Base-by-base conservation (phyloP, 2,329 filamentous ascomycete species). In the Dothiorella sarmentorum region DNA sequence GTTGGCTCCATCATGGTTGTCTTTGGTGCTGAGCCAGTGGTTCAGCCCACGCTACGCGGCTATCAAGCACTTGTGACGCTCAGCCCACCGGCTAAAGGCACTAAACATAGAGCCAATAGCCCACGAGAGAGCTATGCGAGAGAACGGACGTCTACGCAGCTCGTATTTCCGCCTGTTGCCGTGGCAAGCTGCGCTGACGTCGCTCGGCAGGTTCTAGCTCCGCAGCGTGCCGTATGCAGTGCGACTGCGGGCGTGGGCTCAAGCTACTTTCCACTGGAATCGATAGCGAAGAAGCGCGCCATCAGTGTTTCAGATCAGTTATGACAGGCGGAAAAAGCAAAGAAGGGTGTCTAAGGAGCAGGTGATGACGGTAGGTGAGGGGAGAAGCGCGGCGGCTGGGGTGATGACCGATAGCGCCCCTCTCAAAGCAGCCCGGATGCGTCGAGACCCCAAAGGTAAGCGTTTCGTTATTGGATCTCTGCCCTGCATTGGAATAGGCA, bases 171-270 rank as follows among this genome's bases (percentile, higher is more conserved):
- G 49, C 35, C 33, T 52, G 49, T 52, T 52, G 49, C 49, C 35
- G 49, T 52, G 20, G 49, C 49, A 52, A 52, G 49, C 49, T 52
- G 49, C 27, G 49, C 49, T 52, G 49, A 52, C 49, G 49, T 52
- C 49, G 49, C 49, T 52, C 49, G 33, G 49, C 49, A 52, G 47
- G 10, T 22, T 40, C 22, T 52, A 52, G 49, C 49, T 52, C 47
- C 49, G 49, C 33, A 38, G n/a, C 24, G 49, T 40, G 33, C 49
- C 33, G 22, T 52, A 40, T 52, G 49, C 33, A 10, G 49, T 52
- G 49, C 33, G 13, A 52, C 49, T 38, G 49, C n/a, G n/a, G 22
- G 22, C 49, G n/a, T 35, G 15, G 22, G 24, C 15, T 38, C 13
- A 38, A 52, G 49, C 49, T 22, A 52, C n/a, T 18, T 20, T 20